phyloP scores from a whole-genome alignment of 73 alveolate species.

The Paraurostyla sp. region DNA sequence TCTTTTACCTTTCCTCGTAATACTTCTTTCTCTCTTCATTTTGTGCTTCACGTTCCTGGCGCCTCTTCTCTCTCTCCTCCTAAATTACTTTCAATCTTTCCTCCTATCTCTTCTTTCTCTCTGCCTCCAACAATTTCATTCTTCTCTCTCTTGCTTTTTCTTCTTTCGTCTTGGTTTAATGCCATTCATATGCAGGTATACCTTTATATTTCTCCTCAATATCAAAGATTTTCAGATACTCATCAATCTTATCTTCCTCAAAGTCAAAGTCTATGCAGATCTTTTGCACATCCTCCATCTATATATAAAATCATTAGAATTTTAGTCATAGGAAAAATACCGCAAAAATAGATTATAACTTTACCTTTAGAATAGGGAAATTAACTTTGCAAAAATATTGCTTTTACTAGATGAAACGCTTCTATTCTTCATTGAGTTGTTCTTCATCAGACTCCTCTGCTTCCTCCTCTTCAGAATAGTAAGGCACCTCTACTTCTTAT shows the following conservation, averaged over 20 bases:
- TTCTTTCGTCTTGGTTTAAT: conserved; percentile 42
- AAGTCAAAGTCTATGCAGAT: conserved; percentile 53
- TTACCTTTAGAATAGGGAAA: conserved; percentile 32
- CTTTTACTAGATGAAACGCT: neutral
- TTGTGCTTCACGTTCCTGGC: conserved; percentile 4
- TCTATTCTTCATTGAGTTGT: conserved; percentile 13
- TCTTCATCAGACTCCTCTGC: conserved; percentile 29
- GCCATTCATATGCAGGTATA: conserved; percentile 64
- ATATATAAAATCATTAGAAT: neutral
- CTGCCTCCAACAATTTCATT: conserved; percentile 42
- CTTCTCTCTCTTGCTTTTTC: conserved; percentile 56
- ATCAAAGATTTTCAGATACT: conserved; percentile 31
- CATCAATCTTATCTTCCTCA: conserved; percentile 59
- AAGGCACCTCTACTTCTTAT: neutral
- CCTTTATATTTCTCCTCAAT: conserved; percentile 64
- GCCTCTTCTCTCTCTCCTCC: conserved; percentile 38
- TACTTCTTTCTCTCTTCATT: neutral
- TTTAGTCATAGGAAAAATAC: too few species aligned
- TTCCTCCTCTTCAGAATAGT: conserved; percentile 10
- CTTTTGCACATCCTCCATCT: conserved; percentile 46
- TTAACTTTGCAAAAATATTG: neutral
- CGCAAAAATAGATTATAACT: too few species aligned
- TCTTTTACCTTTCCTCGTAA: neutral
- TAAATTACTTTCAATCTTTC: neutral
- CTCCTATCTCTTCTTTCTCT: conserved; percentile 43